phyloP scores from a whole-genome alignment of 2,329 filamentous ascomycete genomes.

The Huntiella abstrusa region DNA sequence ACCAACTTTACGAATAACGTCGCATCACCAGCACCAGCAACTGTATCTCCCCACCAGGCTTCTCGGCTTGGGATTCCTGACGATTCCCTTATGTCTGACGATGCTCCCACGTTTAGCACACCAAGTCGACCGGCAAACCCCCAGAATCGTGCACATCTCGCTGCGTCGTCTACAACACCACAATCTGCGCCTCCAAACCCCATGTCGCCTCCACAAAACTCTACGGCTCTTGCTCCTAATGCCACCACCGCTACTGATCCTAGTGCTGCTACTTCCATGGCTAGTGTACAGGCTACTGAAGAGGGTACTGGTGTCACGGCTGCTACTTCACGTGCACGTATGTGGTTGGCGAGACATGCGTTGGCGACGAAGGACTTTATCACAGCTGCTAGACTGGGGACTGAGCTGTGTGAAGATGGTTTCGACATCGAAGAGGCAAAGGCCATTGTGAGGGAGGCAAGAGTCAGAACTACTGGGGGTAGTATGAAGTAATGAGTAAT shows the following conservation, averaged over 20 bases:
- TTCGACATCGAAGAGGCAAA: conserved; percentile 96
- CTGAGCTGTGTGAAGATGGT: conserved; percentile 86
- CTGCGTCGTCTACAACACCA: background rate
- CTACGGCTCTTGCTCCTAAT: no score
- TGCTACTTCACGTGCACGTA: conserved; percentile 75
- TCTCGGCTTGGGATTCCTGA: background rate
- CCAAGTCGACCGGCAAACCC: background rate
- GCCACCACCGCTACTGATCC: no score
- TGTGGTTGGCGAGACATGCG: conserved; percentile 80
- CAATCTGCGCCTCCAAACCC: background rate
- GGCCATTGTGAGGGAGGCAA: conserved; percentile 70
- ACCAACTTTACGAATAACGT: background rate
- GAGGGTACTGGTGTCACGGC: conserved; percentile 69
- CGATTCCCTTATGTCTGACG: conserved; percentile 16
- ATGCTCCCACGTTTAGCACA: conserved; percentile 7
- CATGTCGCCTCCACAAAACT: background rate
- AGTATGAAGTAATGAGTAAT: no score
- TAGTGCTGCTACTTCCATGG: background rate
- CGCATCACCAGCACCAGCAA: background rate
- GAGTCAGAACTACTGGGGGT: conserved; percentile 31
- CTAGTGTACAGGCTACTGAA: conserved; percentile 15
- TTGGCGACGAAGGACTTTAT: conserved; percentile 58
- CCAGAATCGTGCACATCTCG: background rate
- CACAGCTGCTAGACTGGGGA: conserved; percentile 62
- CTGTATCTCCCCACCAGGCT: background rate